Conservation (phyloP, 805 yeast species). For the Candida vartiovaarae region DNA sequence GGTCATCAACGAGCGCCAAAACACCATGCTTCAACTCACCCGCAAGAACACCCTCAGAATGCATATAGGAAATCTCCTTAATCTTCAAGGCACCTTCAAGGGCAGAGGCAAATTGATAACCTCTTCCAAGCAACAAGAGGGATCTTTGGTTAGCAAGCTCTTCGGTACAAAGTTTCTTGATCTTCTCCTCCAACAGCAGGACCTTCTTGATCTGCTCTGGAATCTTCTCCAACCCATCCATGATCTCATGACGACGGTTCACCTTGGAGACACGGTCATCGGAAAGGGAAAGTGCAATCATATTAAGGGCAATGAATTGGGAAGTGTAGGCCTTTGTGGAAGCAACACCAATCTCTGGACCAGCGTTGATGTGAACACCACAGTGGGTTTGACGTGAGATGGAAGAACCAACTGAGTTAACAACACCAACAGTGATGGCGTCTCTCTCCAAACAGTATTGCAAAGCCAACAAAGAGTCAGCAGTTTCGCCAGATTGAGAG, state of each 20-base stretch:
- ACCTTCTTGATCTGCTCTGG: conserved; percentile 83
- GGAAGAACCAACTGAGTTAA: conserved; percentile 94
- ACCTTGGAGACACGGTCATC: conserved; percentile 79
- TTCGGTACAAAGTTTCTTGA: conserved; percentile 66
- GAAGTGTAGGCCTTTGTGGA: conserved; percentile 99
- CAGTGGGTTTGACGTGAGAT: conserved; percentile 96
- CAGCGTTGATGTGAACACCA: conserved; percentile 99
- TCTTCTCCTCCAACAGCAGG: conserved; percentile 61
- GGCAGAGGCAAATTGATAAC: conserved; percentile 95
- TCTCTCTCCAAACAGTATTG: conserved; percentile 96
- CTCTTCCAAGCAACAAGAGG: conserved; percentile 88
- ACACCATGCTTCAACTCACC: conserved; percentile 99
- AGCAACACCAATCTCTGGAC: conserved; percentile 99
- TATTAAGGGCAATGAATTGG: conserved; percentile 92
- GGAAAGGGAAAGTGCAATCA: conserved; percentile 93
- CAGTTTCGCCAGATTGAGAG: conserved; percentile 98
- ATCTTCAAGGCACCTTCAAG: conserved; percentile 97
- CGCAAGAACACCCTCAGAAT: conserved; percentile 97
- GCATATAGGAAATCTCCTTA: conserved; percentile 97
- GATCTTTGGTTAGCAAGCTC: conserved; percentile 79
- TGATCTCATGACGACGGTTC: conserved; percentile 76
- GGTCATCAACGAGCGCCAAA: conserved; percentile 90
- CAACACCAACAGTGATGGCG: conserved; percentile 95
- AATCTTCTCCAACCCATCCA: conserved; percentile 74
- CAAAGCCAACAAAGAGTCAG: conserved; percentile 91